Conservation (phyloP, 257 asterid species). For the Anisodus acutangulus region DNA sequence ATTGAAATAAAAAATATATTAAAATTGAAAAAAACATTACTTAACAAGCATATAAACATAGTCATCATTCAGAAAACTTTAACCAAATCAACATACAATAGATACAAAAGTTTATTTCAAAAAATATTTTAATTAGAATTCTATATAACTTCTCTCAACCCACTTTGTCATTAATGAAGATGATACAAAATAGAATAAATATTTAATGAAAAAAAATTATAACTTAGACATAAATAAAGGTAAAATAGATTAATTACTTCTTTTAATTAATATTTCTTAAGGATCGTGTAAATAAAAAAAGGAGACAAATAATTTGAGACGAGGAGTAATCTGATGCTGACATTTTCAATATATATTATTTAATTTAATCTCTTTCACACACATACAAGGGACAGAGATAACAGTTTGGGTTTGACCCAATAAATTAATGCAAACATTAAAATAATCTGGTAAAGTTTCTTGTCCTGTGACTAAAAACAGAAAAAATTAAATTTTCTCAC, state of each 20-base stretch:
- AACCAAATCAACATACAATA: too few relatives aligned
- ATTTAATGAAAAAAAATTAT: too few relatives aligned
- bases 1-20: not conserved
- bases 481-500: conserved; percentile 33
- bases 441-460: conserved; percentile 59
- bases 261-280: too few relatives aligned
- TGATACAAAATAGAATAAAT: not conserved
- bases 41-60: too few relatives aligned
- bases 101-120: not conserved
- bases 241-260: too few relatives aligned
- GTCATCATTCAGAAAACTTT: not conserved
- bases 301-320: too few relatives aligned
- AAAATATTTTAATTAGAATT: too few relatives aligned
- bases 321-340: not conserved
- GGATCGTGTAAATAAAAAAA: too few relatives aligned
- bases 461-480: conserved; percentile 50
- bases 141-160: too few relatives aligned
- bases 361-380: not conserved
- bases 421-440: conserved; percentile 65
- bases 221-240: too few relatives aligned
- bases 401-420: conserved; percentile 53
- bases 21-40: not conserved
- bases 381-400: not conserved
- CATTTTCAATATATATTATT: not conserved
- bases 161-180: too few relatives aligned